A percentile compares a stretch with the other conserved stretches of the same genome.
Conservation (phyloP, 257 asterid species). For the Coffea canephora region DNA sequence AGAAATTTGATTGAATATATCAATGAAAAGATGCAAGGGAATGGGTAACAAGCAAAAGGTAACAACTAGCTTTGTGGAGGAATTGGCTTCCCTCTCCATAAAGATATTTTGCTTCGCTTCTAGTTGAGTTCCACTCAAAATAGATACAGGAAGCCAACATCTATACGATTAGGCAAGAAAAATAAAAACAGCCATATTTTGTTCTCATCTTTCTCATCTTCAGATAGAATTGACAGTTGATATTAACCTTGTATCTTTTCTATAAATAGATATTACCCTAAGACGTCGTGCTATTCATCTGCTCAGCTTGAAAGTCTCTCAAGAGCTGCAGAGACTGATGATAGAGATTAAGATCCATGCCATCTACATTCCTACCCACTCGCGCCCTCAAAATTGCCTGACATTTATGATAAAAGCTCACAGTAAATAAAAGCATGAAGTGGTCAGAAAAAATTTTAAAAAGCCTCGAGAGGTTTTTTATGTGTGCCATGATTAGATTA, state of each 20-base stretch:
- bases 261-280: conserved; percentile 15
- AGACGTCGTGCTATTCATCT: conserved; percentile 27
- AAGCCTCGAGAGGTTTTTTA: neutral
- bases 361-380: conserved; percentile 91
- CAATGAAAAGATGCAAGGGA: neutral
- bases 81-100: neutral
- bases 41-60: neutral
- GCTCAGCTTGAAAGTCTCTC: conserved; percentile 67
- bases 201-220: neutral
- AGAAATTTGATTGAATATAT: neutral
- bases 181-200: neutral
- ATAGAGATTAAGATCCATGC: conserved; percentile 87
- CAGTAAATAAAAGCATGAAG: neutral
- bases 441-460: neutral
- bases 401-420: conserved; percentile 11
- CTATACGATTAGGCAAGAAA: neutral
- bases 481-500: neutral
- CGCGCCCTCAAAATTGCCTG: conserved; percentile 87
- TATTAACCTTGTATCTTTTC: neutral
- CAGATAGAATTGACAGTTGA: neutral
- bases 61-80: neutral
- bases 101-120: neutral
- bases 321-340: conserved; percentile 65
- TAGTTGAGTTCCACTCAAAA: neutral
- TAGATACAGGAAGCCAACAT: neutral